These are phyloP conservation scores for Daldinia caldariorum DNA, from an alignment of 495 filamentous ascomycete genomes.

Conservation along the genomic window DNA sequence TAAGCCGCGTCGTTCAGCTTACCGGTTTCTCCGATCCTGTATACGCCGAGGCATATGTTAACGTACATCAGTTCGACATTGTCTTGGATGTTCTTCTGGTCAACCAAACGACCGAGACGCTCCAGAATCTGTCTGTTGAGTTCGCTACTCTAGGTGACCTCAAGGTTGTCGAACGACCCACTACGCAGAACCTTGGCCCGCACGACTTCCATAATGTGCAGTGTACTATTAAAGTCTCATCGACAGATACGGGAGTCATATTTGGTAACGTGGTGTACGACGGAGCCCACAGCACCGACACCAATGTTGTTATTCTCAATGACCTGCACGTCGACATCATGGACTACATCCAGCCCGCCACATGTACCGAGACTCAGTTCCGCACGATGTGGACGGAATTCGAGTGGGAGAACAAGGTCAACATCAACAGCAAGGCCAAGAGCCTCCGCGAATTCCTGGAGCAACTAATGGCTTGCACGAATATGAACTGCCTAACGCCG, in stretches of 20 bases:
- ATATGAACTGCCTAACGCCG: slow-evolving; percentile 98
- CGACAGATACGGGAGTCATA: slow-evolving; percentile 98
- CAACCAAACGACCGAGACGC: slow-evolving; percentile 95
- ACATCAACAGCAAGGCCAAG: slow-evolving; percentile 98
- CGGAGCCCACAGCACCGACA: slow-evolving; percentile 92
- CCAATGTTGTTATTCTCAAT: slow-evolving; percentile 97
- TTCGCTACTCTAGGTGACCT: slow-evolving; percentile 98
- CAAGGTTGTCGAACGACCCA: slow-evolving; percentile 96
- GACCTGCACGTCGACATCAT: slow-evolving; percentile 99
- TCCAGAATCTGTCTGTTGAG: slow-evolving; percentile 97
- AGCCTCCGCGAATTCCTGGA: slow-evolving; percentile 90
- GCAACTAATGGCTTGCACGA: slow-evolving; percentile 95
- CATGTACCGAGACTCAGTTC: slow-evolving; percentile 98
- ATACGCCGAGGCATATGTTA: slow-evolving; percentile 98
- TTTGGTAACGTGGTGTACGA: slow-evolving; percentile 99
- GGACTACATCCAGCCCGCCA: slow-evolving; percentile 99
- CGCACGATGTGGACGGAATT: slow-evolving; percentile 99
- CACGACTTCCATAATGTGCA: slow-evolving; percentile 98
- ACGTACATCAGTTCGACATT: slow-evolving; percentile 99
- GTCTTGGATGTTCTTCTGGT: slow-evolving; percentile 96
- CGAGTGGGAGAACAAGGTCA: slow-evolving; percentile 99
- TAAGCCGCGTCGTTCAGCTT: slow-evolving; percentile 94
- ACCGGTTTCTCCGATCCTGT: slow-evolving; percentile 99
- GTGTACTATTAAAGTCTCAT: slow-evolving; percentile 98
- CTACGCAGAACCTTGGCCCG: slow-evolving; percentile 92